Evolutionary conservation across 1,284 basidiomycete genomes (phyloP).

Genomic region (Rhodotorula sp.): DNA sequence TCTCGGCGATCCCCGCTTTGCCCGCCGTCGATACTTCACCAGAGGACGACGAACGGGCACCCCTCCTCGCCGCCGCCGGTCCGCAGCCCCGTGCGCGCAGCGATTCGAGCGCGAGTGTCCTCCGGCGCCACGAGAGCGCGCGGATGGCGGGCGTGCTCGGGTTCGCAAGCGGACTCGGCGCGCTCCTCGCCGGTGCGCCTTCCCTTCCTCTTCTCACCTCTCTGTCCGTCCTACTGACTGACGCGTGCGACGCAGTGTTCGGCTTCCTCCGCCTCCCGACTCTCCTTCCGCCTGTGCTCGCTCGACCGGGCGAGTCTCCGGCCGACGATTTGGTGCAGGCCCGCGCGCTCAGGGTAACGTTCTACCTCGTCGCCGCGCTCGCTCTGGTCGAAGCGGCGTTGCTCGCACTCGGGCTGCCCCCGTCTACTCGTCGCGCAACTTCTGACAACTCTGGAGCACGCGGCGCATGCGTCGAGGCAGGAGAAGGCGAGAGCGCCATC

Average conservation of each 20-base stretch:
- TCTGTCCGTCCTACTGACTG: neutral
- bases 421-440: too few relatives aligned
- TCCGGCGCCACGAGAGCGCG: neutral
- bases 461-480: neutral
- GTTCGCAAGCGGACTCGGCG: conserved; percentile 37
- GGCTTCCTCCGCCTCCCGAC: conserved; percentile 38
- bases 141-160: conserved; percentile 39
- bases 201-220: too few relatives aligned
- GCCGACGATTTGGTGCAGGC: conserved; percentile 23
- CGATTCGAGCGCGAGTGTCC: neutral
- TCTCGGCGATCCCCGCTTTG: conserved; percentile 8
- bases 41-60: neutral
- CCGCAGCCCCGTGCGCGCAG: neutral
- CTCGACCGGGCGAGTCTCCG: neutral
- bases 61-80: neutral
- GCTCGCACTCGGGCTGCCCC: conserved; percentile 1
- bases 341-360: neutral
- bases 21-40: too few relatives aligned
- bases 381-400: neutral
- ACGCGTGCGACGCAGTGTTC: conserved; percentile 27
- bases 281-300: conserved; percentile 1
- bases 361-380: conserved; percentile 8
- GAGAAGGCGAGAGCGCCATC: neutral
- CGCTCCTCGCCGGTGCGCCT: conserved; percentile 33
- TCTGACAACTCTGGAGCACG: too few relatives aligned